phyloP scores from a whole-genome alignment of 2,329 filamentous ascomycete genomes.

The Colletotrichum lindemuthianum region DNA sequence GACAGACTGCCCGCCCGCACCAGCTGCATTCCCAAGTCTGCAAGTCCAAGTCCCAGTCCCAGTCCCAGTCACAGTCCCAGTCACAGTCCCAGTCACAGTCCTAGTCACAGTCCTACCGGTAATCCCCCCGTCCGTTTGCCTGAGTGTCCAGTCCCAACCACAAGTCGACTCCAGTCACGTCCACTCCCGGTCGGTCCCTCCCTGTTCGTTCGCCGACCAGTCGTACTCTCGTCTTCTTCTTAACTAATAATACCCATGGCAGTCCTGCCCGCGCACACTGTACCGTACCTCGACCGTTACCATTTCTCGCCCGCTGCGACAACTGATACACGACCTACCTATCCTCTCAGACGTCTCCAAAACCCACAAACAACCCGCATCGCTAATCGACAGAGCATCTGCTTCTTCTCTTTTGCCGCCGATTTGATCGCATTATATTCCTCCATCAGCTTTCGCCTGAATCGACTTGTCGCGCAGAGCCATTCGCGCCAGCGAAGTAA shows the following conservation, averaged over 20 bases:
- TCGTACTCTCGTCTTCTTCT: slow-evolving; percentile 1
- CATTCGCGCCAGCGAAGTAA: slow-evolving; percentile 33
- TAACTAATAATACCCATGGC: slow-evolving; percentile 32
- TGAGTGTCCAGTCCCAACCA: neutral
- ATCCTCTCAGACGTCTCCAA: slow-evolving; percentile 13
- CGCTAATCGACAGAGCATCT: neutral
- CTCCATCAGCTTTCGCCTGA: slow-evolving; percentile 17
- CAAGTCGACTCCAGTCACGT: slow-evolving; percentile 8
- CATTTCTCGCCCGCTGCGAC: slow-evolving; percentile 11
- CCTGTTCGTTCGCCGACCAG: slow-evolving; percentile 9
- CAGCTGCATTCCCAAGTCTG: too few species aligned
- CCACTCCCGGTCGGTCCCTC: slow-evolving; percentile 13
- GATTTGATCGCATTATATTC: slow-evolving; percentile 6
- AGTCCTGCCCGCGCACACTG: slow-evolving; percentile 25
- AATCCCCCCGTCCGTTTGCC: too few species aligned
- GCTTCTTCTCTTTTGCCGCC: slow-evolving; percentile 6
- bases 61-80: too few species aligned
- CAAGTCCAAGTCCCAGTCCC: too few species aligned
- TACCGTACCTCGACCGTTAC: slow-evolving; percentile 16
- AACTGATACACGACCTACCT: slow-evolving; percentile 18
- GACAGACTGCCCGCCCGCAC: neutral
- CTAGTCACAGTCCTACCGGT: too few species aligned
- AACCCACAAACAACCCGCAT: slow-evolving; percentile 10
- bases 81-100: too few species aligned
- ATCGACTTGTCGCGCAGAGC: slow-evolving; percentile 11